Evolutionary conservation across 2,329 filamentous ascomycete species (phyloP).

Genomic region (Fusarium dimerum): DNA sequence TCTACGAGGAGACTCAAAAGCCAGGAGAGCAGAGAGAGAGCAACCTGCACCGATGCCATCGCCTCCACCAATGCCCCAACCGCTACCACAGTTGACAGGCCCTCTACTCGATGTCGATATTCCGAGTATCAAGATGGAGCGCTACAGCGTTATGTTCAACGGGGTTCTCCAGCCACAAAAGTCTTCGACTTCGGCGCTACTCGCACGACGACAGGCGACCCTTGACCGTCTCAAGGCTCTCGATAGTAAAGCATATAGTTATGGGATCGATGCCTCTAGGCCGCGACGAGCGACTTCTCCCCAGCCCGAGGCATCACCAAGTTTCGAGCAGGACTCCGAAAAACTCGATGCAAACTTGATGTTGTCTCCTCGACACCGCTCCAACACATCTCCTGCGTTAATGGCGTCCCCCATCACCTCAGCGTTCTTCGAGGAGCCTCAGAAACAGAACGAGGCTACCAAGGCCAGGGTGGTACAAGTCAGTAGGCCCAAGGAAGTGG

Average conservation of each 20-base stretch:
- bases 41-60: conserved; percentile 12
- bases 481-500: conserved; percentile 4
- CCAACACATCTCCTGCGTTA: conserved; percentile 56
- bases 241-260: conserved; percentile 44
- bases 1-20: conserved; percentile 24
- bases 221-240: conserved; percentile 58
- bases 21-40: conserved; percentile 21
- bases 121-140: conserved; percentile 76
- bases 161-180: conserved; percentile 60
- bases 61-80: conserved; percentile 20
- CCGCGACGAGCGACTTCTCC: conserved; percentile 53
- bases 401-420: conserved; percentile 45
- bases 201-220: conserved; percentile 60
- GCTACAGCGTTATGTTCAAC: conserved; percentile 94
- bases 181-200: conserved; percentile 36
- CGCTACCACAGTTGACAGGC: conserved; percentile 15
- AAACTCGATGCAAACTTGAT: conserved; percentile 33
- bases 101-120: conserved; percentile 73
- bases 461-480: conserved; percentile 17
- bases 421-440: conserved; percentile 31
- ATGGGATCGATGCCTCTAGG: conserved; percentile 35
- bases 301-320: conserved; percentile 44
- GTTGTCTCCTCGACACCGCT: conserved; percentile 44
- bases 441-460: conserved; percentile 3
- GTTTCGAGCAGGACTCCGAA: conserved; percentile 47